Evolutionary conservation across 805 yeast genomes (phyloP), one percentile per base, ranked within the genome.

Genomic region (Candida oleophila): DNA sequence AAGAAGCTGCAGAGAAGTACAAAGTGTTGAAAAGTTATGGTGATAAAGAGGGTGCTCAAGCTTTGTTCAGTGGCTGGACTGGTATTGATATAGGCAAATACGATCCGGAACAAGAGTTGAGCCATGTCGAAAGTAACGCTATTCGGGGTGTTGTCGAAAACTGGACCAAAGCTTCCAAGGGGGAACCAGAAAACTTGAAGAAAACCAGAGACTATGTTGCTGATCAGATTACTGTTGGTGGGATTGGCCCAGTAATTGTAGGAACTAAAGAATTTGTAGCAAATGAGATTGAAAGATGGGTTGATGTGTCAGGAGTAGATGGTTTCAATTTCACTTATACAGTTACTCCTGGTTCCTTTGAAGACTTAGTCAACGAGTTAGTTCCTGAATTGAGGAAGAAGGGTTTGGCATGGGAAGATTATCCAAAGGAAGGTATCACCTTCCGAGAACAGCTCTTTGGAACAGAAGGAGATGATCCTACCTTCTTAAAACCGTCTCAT

Each of bases 281-380:
- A 5, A 72, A 72, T 44, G 62, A 63, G 49, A 59, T 73, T 32
- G 69, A 70, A 46, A 47, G 55, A 38, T 74, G 73, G 69, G 69
- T 66, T 4, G 65, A 65, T 11, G 57, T 61, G 19, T 60, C 69
- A 15, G 74, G 65, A 41, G 62, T 73, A 20, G 78, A 73, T 49
- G 78, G 78, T 0, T 71, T 73, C 52, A 73, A 73, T 46, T 54
- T 73, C 39, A 63, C 67, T 2, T 65, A 69, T 49, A 66, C 74
- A 1, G 57, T 68, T 8, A 52, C 60, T 18, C 74, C 73, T 19
- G 69, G 65, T 3, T 52, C 68, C 3, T 61, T 66, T 41, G 68
- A 66, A 48, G 74, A 73, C 12, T 51, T 72, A 37, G 69, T 69
- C 21, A 65, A 70, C 8, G 50, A 49, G 22, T 49, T 73, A 32